Evolutionary conservation across 2,329 filamentous ascomycete species (phyloP), one percentile per base, ranked within the genome.

Genomic region (Amauroascus verrucosus): DNA sequence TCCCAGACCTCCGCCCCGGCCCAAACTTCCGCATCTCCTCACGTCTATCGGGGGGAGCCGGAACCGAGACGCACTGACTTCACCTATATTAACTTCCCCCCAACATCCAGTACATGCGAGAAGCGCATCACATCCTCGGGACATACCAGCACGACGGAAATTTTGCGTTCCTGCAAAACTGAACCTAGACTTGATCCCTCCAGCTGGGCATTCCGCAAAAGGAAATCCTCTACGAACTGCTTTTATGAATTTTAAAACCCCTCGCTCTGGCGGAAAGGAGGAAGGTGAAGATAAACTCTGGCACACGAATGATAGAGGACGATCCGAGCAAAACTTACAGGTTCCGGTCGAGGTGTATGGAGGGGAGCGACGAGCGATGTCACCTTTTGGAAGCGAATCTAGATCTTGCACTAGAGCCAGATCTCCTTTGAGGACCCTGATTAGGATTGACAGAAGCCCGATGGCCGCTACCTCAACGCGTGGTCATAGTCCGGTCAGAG

Each of bases 1-100:
- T 30, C 87, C 85, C 9, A 77, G 83, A 51, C 79, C 81, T 20
- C 75, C 77, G 1, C 72, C 74, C 14, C 71, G 74, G 58, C 72
- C 80, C 44, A 63, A 72, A 54, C 62, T 71, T 22, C 64, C 71
- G 18, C 70, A 72, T 28, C 60, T 77, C 47, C 71, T 70, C 45
- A 54, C 57, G 18, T 52, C 47, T 32, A 50, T 56, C 22, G 48
- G 40, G n/a, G 18, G 20, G 7, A 40, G 33, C 26, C 47, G 48
- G 44, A 37, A 26, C 43, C 55, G 47, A 22, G 54, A 50, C 24
- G 28, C 51, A 11, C 20, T 52, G 20, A 51, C 51, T 5, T 61
- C 64, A 22, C 64, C 64, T 28, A 61, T 60, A 35, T 56, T 60
- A 18, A 64, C 56, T 8, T 54, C 64, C 13, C 65, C 67, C 1